A percentile compares a stretch with the other conserved stretches of the same genome.
Conservation (phyloP, 2,329 filamentous ascomycete species). For the Thermothelomyces thermophilus region DNA sequence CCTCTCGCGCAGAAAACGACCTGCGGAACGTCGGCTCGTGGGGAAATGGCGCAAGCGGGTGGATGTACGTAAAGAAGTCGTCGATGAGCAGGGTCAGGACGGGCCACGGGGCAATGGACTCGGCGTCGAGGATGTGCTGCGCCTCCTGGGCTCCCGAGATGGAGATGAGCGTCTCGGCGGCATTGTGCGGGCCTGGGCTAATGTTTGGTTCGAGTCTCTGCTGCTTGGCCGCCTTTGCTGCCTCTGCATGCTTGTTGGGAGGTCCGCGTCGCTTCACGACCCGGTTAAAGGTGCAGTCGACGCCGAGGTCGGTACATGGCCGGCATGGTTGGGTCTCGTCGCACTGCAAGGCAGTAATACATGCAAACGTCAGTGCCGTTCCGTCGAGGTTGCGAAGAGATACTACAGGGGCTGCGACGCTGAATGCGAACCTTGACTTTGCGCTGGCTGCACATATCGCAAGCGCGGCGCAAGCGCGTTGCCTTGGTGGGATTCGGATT, state of each 20-base stretch:
- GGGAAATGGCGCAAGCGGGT: conserved; percentile 69
- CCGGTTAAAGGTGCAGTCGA: conserved; percentile 52
- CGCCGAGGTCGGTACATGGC: conserved; percentile 49
- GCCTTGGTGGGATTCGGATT: conserved; percentile 39
- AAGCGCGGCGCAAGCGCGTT: conserved; percentile 51
- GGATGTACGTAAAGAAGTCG: conserved; percentile 78
- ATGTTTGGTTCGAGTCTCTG: conserved; percentile 33
- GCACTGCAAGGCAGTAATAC: conserved; percentile 34
- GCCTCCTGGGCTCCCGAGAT: conserved; percentile 33
- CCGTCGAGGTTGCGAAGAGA: neutral
- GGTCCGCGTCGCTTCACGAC: conserved; percentile 53
- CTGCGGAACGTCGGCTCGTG: conserved; percentile 72
- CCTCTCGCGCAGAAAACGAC: conserved; percentile 60
- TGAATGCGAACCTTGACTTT: conserved; percentile 48
- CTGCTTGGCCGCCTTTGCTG: conserved; percentile 47
- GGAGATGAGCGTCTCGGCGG: conserved; percentile 44
- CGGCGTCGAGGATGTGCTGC: conserved; percentile 46
- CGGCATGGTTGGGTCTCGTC: conserved; percentile 52
- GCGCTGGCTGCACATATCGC: conserved; percentile 56
- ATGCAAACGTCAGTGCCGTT: too few relatives aligned
- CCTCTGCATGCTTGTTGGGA: conserved; percentile 53
- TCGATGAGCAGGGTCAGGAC: conserved; percentile 65
- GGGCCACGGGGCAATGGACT: conserved; percentile 64
- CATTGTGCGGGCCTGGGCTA: conserved; percentile 36
- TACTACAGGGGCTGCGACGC: too few relatives aligned